Base-by-base conservation (phyloP, 225 moss, liverwort and hornwort species). In the Asterella californica region DNA sequence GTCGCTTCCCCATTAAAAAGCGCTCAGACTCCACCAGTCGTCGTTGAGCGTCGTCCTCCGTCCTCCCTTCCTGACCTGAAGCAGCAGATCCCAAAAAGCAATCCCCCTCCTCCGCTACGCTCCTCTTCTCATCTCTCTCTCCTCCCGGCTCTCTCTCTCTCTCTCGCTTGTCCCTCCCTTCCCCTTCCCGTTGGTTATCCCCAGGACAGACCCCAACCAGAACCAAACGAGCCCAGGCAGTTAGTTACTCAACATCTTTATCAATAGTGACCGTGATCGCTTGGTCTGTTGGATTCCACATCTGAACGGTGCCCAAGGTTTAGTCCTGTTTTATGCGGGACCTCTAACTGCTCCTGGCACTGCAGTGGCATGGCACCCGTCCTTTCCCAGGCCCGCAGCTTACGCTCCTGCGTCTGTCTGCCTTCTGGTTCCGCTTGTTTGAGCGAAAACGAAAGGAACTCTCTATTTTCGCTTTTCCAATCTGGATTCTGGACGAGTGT, bases 31-130 rank as follows among this genome's bases (percentile, higher is more conserved):
- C 38, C 70, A 24, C 42, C 21, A 3, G 33, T 11, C 10, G 24
- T 24, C 49, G 46, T n/a, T n/a, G n/a, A n/a, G n/a, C 74, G 10
- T 52, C 74, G 22, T 71, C 24, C 71, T 71, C 47, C 47, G 10
- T 52, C 52, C 52, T 71, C 70, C 70, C 47, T 46, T 25, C 37
- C 70, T 71, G 70, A 45, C n/a, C 48, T 11, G 30, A 55, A 76
- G 75, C 74, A 53, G 36, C 75, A 76, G 75, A 76, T 76, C 22
- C 54, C 75, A 76, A 59, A 38, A 76, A 37, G 75, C 59, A 76
- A 59, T 18, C 12, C 33, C 11, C 27, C 11, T 46, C 47, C n/a
- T 47, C 27, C 10, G 25, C 47, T 52, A 18, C 74, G 30, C 74
- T 74, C 18, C 74, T 74, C 74, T 30, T 74, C 74, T 74, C 74